Evolutionary conservation across 495 filamentous ascomycete genomes (phyloP).

Genomic region (Neurospora intermedia): DNA sequence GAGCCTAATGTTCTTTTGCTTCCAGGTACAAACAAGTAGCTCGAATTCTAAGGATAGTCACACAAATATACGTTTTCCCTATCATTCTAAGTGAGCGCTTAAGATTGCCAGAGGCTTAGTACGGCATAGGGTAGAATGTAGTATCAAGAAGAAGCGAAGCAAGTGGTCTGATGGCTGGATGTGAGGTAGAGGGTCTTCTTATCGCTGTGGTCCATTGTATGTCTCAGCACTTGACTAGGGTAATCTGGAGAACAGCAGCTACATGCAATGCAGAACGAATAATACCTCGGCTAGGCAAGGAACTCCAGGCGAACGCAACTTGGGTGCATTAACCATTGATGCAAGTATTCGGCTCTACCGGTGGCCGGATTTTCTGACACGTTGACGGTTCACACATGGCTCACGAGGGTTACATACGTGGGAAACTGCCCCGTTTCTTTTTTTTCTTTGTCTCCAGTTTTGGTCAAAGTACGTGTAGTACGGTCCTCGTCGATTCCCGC

Average conservation of each 20-base stretch:
- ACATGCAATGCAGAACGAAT: too few relatives aligned
- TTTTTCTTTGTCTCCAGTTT: neutral
- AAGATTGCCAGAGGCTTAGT: neutral
- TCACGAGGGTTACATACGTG: neutral
- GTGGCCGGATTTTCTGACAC: neutral
- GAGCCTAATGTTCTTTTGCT: neutral
- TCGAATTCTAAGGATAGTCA: neutral
- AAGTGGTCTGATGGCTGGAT: neutral
- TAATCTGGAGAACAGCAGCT: too few relatives aligned
- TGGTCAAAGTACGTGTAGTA: neutral
- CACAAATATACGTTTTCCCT: neutral
- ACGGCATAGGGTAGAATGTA: neutral
- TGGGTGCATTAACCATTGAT: too few relatives aligned
- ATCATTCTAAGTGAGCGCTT: neutral
- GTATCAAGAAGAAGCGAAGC: neutral
- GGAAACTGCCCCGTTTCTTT: neutral
- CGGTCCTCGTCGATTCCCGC: neutral
- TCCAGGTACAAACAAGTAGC: neutral
- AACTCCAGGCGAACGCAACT: too few relatives aligned
- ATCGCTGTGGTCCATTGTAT: too few relatives aligned
- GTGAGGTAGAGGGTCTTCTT: neutral
- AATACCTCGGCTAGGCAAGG: too few relatives aligned
- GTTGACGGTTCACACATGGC: neutral
- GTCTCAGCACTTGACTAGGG: too few relatives aligned
- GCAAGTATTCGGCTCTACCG: neutral